Evolutionary conservation across 768 basidiomycete genomes (phyloP).

Genomic region (Leucocoprinus sp.): DNA sequence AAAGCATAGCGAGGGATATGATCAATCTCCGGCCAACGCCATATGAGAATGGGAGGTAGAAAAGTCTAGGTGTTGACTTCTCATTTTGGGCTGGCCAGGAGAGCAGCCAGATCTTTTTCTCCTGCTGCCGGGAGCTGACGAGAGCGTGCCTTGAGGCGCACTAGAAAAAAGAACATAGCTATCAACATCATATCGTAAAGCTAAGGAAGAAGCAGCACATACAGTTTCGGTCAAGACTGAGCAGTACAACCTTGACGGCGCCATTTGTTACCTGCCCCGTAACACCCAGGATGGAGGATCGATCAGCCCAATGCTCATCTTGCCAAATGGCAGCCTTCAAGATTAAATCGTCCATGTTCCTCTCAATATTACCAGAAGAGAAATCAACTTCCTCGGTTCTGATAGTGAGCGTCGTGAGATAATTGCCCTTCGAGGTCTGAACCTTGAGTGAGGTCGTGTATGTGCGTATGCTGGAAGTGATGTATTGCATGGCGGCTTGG

Average conservation of each 20-base stretch:
- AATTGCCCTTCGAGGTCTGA: conserved; percentile 93
- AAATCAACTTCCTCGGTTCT: conserved; percentile 83
- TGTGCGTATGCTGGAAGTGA: conserved; percentile 67
- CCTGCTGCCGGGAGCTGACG: conserved; percentile 78
- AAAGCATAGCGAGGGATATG: not conserved
- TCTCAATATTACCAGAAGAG: conserved; percentile 39
- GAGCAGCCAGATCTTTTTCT: conserved; percentile 74
- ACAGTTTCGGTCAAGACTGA: conserved; percentile 92
- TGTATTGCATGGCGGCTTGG: conserved; percentile 60
- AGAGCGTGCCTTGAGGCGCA: conserved; percentile 86
- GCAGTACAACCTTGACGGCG: conserved; percentile 76
- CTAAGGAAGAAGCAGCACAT: conserved; percentile 25
- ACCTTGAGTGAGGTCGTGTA: conserved; percentile 80
- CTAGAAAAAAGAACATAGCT: conserved; percentile 29
- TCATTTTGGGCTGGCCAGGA: conserved; percentile 39
- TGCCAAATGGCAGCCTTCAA: conserved; percentile 92
- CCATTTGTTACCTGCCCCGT: conserved; percentile 29
- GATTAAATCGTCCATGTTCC: conserved; percentile 93
- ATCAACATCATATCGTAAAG: conserved; percentile 10
- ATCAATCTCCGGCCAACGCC: not conserved
- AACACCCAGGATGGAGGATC: conserved; percentile 59
- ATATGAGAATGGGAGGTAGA: not conserved
- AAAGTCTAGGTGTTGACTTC: not conserved
- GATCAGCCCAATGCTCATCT: conserved; percentile 85
- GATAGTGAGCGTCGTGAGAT: conserved; percentile 73